A percentile compares a stretch with the other conserved stretches of the same genome.
phyloP scores from a whole-genome alignment of 1,284 basidiomycete genomes.

The Porogramme epimiltina region DNA sequence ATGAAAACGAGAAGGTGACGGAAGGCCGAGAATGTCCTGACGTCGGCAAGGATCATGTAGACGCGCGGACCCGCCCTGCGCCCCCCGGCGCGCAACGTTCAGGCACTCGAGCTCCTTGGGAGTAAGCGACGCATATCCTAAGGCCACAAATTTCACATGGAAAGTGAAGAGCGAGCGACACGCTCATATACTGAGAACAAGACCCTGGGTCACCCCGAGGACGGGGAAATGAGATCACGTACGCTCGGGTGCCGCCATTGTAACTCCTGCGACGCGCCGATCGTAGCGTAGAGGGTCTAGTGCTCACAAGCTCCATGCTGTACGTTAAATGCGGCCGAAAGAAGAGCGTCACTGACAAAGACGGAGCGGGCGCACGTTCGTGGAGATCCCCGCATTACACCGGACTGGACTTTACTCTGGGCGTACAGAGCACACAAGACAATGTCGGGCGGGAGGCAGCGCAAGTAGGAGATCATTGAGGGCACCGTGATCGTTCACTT shows the following conservation, averaged over 20 bases:
- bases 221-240: conserved; percentile 5
- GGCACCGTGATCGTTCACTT: not conserved
- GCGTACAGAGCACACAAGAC: not conserved
- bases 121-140: no score
- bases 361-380: conserved; percentile 19
- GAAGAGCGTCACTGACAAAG: not conserved
- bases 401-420: not conserved
- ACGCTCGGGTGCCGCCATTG: not conserved
- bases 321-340: not conserved
- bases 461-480: not conserved
- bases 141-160: no score
- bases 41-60: conserved; percentile 1
- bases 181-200: not conserved
- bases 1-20: conserved; percentile 14
- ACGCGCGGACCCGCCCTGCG: not conserved
- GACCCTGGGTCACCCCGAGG: not conserved
- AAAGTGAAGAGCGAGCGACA: not conserved
- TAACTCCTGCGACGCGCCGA: not conserved
- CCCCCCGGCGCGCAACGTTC: no score
- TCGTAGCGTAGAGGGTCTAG: not conserved
- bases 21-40: conserved; percentile 8
- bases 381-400: not conserved
- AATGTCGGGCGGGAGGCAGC: not conserved
- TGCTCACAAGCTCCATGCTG: not conserved
- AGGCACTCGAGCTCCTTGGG: no score